Percentiles rank a stretch among this genome's conserved stretches.
phyloP scores from a whole-genome alignment of 2,329 filamentous ascomycete genomes.

The Herpotrichia juniperi region DNA sequence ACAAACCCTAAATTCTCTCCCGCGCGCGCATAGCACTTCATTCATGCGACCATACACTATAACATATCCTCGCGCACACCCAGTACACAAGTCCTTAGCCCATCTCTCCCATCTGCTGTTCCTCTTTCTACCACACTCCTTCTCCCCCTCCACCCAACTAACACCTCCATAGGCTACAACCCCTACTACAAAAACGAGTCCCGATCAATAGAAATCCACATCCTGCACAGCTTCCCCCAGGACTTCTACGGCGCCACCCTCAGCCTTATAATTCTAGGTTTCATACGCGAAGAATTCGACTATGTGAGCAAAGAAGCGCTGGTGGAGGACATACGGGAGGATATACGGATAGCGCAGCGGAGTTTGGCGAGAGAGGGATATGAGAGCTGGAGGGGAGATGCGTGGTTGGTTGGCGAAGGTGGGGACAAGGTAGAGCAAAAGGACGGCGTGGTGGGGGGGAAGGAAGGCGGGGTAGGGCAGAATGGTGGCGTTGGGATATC shows the following conservation, averaged over 20 bases:
- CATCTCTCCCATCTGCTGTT: too few species aligned
- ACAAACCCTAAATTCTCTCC: neutral
- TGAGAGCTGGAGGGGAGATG: slow-evolving; percentile 55
- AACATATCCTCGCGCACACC: too few species aligned
- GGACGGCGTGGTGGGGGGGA: slow-evolving; percentile 1
- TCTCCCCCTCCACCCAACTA: neutral
- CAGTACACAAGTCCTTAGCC: too few species aligned
- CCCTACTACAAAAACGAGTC: slow-evolving; percentile 94
- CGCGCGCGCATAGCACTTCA: neutral
- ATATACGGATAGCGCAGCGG: slow-evolving; percentile 80
- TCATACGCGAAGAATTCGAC: slow-evolving; percentile 87
- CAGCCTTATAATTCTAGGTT: slow-evolving; percentile 81
- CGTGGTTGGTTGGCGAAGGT: slow-evolving; percentile 41
- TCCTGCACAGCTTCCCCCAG: slow-evolving; percentile 75
- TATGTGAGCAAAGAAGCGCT: slow-evolving; percentile 84
- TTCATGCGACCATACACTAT: too few species aligned
- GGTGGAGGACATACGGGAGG: slow-evolving; percentile 84
- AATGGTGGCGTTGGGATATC: slow-evolving; percentile 17
- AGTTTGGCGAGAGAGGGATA: slow-evolving; percentile 74
- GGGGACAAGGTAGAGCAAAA: slow-evolving; percentile 6
- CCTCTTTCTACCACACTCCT: neutral
- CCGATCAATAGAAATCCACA: slow-evolving; percentile 86
- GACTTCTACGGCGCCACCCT: slow-evolving; percentile 89
- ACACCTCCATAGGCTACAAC: slow-evolving; percentile 73
- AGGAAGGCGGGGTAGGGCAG: slow-evolving; percentile 15